These are phyloP conservation scores for Neoarthrinium moseri DNA, from an alignment of 2,329 filamentous ascomycete genomes.

Conservation along the genomic window DNA sequence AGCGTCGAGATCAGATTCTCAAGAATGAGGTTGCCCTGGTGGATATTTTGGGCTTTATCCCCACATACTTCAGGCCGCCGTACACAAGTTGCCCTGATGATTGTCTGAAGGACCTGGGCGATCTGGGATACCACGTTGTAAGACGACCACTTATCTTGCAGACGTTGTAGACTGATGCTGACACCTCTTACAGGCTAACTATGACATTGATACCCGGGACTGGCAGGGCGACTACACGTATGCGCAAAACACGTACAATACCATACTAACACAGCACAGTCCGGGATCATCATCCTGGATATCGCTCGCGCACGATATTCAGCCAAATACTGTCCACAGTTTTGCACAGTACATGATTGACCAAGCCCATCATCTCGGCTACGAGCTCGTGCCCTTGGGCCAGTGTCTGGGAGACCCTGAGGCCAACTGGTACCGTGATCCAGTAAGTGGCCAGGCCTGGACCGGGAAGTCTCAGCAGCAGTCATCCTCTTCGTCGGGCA, in stretches of 20 bases:
- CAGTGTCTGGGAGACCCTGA: slow-evolving; percentile 17
- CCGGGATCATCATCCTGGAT: slow-evolving; percentile 19
- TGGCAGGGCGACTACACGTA: slow-evolving; percentile 23
- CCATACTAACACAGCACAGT: not conserved
- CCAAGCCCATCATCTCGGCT: slow-evolving; percentile 10
- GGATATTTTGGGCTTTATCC: slow-evolving; percentile 41
- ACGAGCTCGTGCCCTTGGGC: slow-evolving; percentile 16
- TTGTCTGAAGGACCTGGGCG: slow-evolving; percentile 22
- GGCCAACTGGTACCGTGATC: slow-evolving; percentile 19
- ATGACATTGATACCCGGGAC: slow-evolving; percentile 26
- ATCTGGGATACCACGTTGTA: slow-evolving; percentile 33
- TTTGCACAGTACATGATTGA: slow-evolving; percentile 17
- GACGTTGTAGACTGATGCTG: not conserved
- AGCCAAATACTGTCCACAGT: slow-evolving; percentile 14
- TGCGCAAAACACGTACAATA: not conserved
- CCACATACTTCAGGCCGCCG: slow-evolving; percentile 43
- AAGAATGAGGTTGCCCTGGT: slow-evolving; percentile 44
- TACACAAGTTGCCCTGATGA: slow-evolving; percentile 26
- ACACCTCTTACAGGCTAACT: slow-evolving; percentile 18
- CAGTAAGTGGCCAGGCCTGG: slow-evolving; percentile 15
- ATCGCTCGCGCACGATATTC: slow-evolving; percentile 19
- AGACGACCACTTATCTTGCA: slow-evolving; percentile 9
- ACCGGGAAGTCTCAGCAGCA: not conserved
- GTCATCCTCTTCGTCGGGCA: too few species aligned
- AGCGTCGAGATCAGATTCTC: slow-evolving; percentile 38